Evolutionary conservation across 2,329 filamentous ascomycete species (phyloP), one percentile per base, ranked within the genome.

Genomic region (Setomelanomma holmii): DNA sequence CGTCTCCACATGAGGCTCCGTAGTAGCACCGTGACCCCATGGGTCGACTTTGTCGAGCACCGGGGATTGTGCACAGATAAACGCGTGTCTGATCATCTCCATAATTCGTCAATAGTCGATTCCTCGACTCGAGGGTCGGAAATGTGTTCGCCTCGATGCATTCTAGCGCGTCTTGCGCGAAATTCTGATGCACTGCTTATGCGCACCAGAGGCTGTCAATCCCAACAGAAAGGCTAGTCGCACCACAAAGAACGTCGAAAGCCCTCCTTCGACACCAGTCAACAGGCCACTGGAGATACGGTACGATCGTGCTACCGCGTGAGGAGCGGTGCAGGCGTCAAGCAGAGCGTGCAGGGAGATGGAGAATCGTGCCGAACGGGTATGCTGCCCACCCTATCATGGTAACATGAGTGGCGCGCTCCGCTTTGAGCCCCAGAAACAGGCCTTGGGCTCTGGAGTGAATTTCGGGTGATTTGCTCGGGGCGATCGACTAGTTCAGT

Each of bases 1-100:
- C 21, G 34, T 16, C 34, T 46, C 44, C 44, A 46, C 44, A 39
- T 46, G 44, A 46, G 44, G 44, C 44, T 46, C 44, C 44, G 44
- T 22, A 16, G 38, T 46, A 39, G 44, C 44, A 30, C 35, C 43
- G 43, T 19, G 14, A 17, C 43, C 43, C 34, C 43, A n/a, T 45
- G 43, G 43, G 34, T 43, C 16, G 34, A 7, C 34, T 14, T 36
- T 17, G 3, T 36, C 34, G 16, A 36, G 16, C 7, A 17, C 7
- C 10, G 34, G 34, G 34, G 34, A 30, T 6, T 30, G 27, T 14
- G 27, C 27, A 30, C 27, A 30, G 27, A 14, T 30, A 8, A 30
- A 30, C 5, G 27, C 27, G 27, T 30, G 10, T 8, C 14, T 8
- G 27, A 30, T 8, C 27, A 30, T 8, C 27, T 30, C 27, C 27